Conservation (phyloP, 2,329 filamentous ascomycete genomes). For the Sclerotinia glacialis region DNA sequence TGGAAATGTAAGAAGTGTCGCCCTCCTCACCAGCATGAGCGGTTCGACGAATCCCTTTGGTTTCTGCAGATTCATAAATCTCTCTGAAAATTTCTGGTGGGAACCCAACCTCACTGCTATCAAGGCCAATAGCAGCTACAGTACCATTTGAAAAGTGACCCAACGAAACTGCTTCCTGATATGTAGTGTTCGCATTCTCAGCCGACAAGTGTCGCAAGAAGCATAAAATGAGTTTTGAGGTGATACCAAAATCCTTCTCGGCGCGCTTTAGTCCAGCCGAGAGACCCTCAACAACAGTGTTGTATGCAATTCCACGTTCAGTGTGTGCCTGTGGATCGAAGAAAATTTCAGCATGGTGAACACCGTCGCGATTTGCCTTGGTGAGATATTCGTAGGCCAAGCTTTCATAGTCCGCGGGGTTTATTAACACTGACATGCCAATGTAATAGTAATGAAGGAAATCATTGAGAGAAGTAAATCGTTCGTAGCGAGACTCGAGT, state of each 20-base stretch:
- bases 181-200: conserved; percentile 51
- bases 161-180: conserved; percentile 43
- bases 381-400: conserved; percentile 71
- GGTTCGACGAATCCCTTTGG: conserved; percentile 58
- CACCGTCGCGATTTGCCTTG: conserved; percentile 60
- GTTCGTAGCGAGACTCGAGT: conserved; percentile 61
- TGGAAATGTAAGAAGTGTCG: conserved; percentile 61
- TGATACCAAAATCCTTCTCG: conserved; percentile 60
- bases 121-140: conserved; percentile 63
- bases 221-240: conserved; percentile 66
- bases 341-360: conserved; percentile 74
- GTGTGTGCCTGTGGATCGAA: conserved; percentile 79
- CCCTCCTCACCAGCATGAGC: conserved; percentile 77
- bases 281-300: conserved; percentile 63
- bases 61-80: conserved; percentile 55
- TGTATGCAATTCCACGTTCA: conserved; percentile 59
- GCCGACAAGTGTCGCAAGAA: conserved; percentile 69
- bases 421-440: conserved; percentile 67
- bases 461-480: conserved; percentile 70
- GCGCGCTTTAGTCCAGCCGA: conserved; percentile 58
- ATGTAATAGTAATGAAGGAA: conserved; percentile 79
- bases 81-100: conserved; percentile 60
- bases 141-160: conserved; percentile 51
- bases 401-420: conserved; percentile 66
- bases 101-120: conserved; percentile 59